Evolutionary conservation across 2,329 filamentous ascomycete genomes (phyloP), one percentile per base, ranked within the genome.

Genomic region (Pezicula rhizophila): DNA sequence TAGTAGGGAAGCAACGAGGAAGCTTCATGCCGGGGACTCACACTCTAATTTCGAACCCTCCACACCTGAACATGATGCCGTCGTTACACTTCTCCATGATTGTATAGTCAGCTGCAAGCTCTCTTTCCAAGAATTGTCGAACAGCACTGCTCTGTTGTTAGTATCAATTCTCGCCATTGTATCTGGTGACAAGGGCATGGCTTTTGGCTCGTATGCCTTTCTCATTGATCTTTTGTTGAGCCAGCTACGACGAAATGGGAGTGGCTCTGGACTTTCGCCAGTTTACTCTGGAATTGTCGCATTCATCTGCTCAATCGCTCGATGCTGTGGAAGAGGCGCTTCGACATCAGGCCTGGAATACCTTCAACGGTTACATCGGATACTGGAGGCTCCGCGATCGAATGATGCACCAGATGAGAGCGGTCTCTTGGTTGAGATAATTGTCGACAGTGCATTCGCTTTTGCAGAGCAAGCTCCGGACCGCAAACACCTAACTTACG

Each of bases 241-340:
- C 18, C 43, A 53, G 33, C 42, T 56, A 17, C 39, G 40, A 10
- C 33, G 49, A 18, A 38, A 44, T n/a, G 35, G 33, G 2, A n/a
- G 40, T 18, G 26, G 39, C 12, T 31, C 15, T 2, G 31, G 15
- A 10, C 11, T 42, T 8, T 45, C 44, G 1, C 35, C 48, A 12
- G 40, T 43, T 7, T 60, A 58, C 34, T 35, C 47, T 25, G 52
- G 56, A 34, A 41, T 54, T 12, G 57, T 56, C 5, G 57, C 63
- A 1, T 65, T 80, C 34, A 58, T 73, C 26, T 71, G 70, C 49
- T 71, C 69, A 6, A 61, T 78, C 10, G 71, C 76, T 2, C 70
- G 73, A 28, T 73, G 67, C 54, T 76, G 73, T 53, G 68, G 72
- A 14, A 71, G 72, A 49, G 68, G 64, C 5, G 54, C 64, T 11